These are phyloP conservation scores for Candida corydali DNA, from an alignment of 805 yeast species.

Conservation along the genomic window DNA sequence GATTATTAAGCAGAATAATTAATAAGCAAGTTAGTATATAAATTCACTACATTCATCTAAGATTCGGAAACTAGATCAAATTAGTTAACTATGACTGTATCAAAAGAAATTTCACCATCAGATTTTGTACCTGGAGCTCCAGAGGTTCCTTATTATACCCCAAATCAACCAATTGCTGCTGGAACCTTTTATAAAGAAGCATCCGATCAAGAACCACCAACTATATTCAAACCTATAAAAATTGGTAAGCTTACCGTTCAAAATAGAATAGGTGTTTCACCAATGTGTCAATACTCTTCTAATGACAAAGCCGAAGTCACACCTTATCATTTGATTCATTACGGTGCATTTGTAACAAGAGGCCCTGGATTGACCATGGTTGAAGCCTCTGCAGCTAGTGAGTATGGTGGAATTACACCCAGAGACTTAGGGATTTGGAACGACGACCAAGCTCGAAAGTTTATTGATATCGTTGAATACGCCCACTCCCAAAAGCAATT, in stretches of 20 bases:
- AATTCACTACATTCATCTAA: too few relatives aligned
- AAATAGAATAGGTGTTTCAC: conserved; percentile 54
- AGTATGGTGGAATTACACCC: conserved; percentile 41
- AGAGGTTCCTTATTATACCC: conserved; percentile 21
- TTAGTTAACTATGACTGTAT: conserved; percentile 3
- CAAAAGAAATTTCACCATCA: conserved; percentile 5
- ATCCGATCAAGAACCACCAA: conserved; percentile 24
- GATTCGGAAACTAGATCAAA: neutral
- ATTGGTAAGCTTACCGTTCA: conserved; percentile 37
- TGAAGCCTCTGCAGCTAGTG: conserved; percentile 42
- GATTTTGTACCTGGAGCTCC: conserved; percentile 9
- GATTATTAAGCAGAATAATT: too few relatives aligned
- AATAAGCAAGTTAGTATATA: too few relatives aligned
- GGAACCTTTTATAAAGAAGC: conserved; percentile 26
- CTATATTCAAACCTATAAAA: conserved; percentile 40
- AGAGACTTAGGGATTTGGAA: conserved; percentile 48
- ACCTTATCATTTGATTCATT: conserved; percentile 46
- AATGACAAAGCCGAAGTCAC: conserved; percentile 35
- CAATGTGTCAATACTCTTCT: conserved; percentile 53
- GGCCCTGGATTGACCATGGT: conserved; percentile 48
- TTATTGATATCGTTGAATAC: conserved; percentile 39
- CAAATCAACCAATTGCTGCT: conserved; percentile 26
- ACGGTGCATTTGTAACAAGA: conserved; percentile 42
- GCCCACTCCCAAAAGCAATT: conserved; percentile 41
- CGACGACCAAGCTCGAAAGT: conserved; percentile 43